These are phyloP conservation scores for Albophoma yamanashiensis DNA, from an alignment of 2,329 filamentous ascomycete species.

Conservation along the genomic window DNA sequence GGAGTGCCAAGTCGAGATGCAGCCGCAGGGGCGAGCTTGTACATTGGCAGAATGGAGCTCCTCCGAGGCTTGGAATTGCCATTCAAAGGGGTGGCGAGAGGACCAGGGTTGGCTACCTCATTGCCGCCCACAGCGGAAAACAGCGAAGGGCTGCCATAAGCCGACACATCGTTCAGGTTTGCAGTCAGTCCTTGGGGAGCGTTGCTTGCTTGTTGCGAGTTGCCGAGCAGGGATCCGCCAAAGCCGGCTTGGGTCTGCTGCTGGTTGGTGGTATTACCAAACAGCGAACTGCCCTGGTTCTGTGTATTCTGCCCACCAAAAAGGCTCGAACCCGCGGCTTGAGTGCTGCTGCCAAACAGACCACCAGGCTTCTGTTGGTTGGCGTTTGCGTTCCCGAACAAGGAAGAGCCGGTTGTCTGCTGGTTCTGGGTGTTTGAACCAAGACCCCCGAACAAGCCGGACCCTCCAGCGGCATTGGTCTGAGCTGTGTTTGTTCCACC, in stretches of 20 bases:
- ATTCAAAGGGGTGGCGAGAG: conserved; percentile 80
- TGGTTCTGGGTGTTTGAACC: conserved; percentile 23
- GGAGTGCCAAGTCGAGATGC: conserved; percentile 73
- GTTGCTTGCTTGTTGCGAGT: conserved; percentile 33
- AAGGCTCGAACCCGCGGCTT: conserved; percentile 34
- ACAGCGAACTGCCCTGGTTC: conserved; percentile 30
- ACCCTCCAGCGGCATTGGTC: conserved; percentile 23
- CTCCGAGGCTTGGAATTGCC: conserved; percentile 66
- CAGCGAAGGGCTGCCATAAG: conserved; percentile 80
- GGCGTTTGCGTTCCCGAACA: conserved; percentile 36
- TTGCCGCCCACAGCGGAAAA: conserved; percentile 62
- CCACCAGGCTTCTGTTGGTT: conserved; percentile 30
- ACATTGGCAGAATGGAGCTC: conserved; percentile 70
- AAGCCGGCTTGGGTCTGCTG: conserved; percentile 36
- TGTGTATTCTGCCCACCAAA: conserved; percentile 42
- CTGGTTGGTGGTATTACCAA: conserved; percentile 33
- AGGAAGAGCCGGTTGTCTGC: conserved; percentile 28
- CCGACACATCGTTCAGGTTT: conserved; percentile 72
- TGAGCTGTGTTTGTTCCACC: conserved; percentile 22
- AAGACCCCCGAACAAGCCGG: conserved; percentile 34
- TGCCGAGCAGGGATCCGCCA: conserved; percentile 50
- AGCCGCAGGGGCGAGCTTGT: conserved; percentile 75
- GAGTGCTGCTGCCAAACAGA: conserved; percentile 40
- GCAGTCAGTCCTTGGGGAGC: conserved; percentile 62
- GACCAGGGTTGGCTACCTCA: conserved; percentile 65